phyloP scores from a whole-genome alignment of 768 basidiomycete genomes.

The Butyriboletus loyo region DNA sequence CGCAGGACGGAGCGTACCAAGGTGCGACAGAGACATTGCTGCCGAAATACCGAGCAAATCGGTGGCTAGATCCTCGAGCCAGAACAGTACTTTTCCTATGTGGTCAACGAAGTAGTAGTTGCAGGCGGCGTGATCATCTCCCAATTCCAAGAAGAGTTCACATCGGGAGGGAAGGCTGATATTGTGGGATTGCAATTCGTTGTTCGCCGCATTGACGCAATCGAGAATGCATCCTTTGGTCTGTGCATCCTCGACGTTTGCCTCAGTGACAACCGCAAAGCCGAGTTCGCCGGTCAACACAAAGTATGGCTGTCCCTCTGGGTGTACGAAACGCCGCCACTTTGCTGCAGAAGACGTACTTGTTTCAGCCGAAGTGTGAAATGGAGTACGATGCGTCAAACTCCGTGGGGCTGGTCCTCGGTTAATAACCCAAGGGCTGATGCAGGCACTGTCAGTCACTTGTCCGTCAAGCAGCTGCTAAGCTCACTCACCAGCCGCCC shows the following conservation, averaged over 20 bases:
- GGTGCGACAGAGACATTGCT: conserved; percentile 49
- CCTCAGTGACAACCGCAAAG: conserved; percentile 53
- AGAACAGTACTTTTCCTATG: conserved; percentile 44
- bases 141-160: conserved; percentile 53
- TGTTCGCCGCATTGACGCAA: conserved; percentile 38
- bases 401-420: conserved; percentile 4
- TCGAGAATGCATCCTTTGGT: conserved; percentile 34
- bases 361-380: background rate
- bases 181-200: conserved; percentile 26
- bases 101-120: conserved; percentile 60
- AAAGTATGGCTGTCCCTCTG: conserved; percentile 62
- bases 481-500: conserved; percentile 7
- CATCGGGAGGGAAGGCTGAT: conserved; percentile 36
- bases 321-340: conserved; percentile 52
- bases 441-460: conserved; percentile 10
- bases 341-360: background rate
- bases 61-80: conserved; percentile 48
- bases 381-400: background rate
- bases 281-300: conserved; percentile 8
- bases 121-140: conserved; percentile 38
- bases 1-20: no score
- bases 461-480: background rate
- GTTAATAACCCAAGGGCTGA: conserved; percentile 1
- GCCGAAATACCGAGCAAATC: conserved; percentile 42
- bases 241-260: conserved; percentile 41